Evolutionary conservation across 192 early-diverging fungal species (phyloP).

Genomic region (Phlyctochytrium arcticum): DNA sequence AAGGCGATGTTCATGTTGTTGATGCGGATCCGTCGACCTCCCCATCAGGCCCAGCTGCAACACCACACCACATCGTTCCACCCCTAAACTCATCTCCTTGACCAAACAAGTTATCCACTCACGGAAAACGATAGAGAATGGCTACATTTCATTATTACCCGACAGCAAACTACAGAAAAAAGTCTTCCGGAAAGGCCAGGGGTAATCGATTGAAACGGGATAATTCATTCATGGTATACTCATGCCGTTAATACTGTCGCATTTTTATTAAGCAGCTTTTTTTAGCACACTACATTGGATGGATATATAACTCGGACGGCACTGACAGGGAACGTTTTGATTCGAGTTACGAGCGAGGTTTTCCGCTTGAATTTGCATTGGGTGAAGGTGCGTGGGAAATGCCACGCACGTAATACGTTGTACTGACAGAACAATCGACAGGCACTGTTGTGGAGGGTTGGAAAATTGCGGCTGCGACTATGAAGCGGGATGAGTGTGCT

Average conservation of each 20-base stretch:
- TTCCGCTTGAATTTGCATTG: slow-evolving; percentile 62
- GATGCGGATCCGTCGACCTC: too few species aligned
- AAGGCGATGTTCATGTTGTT: too few species aligned
- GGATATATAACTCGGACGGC: slow-evolving; percentile 14
- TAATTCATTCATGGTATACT: background rate
- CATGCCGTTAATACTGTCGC: background rate
- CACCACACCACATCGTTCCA: background rate
- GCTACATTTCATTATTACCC: background rate
- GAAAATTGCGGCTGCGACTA: slow-evolving; percentile 64
- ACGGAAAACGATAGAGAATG: background rate
- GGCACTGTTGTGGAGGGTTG: slow-evolving; percentile 65
- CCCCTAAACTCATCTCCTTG: background rate
- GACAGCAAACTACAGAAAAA: slow-evolving; percentile 13
- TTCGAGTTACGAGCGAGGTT: slow-evolving; percentile 31
- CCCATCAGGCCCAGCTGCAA: too few species aligned
- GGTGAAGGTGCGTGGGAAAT: slow-evolving; percentile 28
- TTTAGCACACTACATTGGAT: slow-evolving; percentile 45
- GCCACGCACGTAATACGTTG: background rate
- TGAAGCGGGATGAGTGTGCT: slow-evolving; percentile 63
- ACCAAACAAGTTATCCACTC: too few species aligned
- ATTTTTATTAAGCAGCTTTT: too few species aligned
- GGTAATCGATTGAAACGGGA: background rate
- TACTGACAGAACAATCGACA: background rate
- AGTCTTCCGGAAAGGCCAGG: background rate
- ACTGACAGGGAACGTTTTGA: slow-evolving; percentile 32